Base-by-base conservation (phyloP, 2,329 filamentous ascomycete species). In the Lasiodiplodia citricola region DNA sequence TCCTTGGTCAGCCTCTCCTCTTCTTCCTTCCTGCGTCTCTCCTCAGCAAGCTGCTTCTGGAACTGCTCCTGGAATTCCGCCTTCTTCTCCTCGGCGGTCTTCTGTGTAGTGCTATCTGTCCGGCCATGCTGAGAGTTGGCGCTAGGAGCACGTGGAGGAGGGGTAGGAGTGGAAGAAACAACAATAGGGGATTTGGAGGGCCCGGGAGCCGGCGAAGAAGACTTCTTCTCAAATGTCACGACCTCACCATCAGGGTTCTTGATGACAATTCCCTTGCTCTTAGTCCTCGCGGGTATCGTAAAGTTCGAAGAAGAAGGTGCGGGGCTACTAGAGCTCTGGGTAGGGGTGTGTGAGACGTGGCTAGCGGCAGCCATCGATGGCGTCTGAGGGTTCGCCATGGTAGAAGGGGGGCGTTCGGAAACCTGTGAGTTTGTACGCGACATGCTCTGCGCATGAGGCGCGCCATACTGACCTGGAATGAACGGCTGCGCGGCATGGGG, bases 211-310 rank as follows among this genome's bases (percentile, higher is more conserved):
- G 79, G 79, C 10, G 87, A 79, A 13, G 79, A 75, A 14, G 78
- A 70, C 64, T 77, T 77, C 70, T 81, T 83, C 54, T 87, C 77
- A 83, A 92, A 83, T 85, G 87, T 85, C 73, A 97, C 84, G 37
- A 89, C 88, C 77, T 96, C 93, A 71, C 93, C 94, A 68, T 90
- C 87, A 37, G 91, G 87, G 75, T 93, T 92, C 85, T 93, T 96
- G 84, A 97, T 97, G 60, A 90, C 85, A 72, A 97, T 91, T 1
- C 91, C 90, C 58, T 89, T 90, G 80, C 88, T 93, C 84, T 91
- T 92, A 62, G 83, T 74, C 85, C 87, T 77, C 18, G 80, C 75
- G 11, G 91, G 90, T 70, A 88, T 87, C 70, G 90, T 86, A 70
- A 90, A 89, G 72, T 88, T 86, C 3, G 88, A 83, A 6, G 86